Evolutionary conservation across 2,329 filamentous ascomycete genomes (phyloP).

Genomic region (Monosporascus sp.): DNA sequence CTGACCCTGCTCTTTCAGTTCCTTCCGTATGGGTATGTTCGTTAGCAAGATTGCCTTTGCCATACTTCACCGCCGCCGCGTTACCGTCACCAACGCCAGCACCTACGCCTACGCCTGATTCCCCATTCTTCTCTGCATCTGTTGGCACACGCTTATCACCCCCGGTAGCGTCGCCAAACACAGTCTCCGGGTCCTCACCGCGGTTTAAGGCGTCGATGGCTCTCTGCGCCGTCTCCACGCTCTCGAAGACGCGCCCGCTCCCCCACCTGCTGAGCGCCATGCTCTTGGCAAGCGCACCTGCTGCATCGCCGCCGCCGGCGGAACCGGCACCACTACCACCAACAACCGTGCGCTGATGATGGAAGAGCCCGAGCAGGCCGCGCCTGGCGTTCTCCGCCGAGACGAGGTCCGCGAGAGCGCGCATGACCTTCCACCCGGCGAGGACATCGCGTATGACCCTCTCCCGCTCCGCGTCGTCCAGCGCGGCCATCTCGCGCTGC

Average conservation of each 20-base stretch:
- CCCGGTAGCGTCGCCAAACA: no score
- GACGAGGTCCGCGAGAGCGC: slow-evolving; percentile 35
- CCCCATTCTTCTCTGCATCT: no score
- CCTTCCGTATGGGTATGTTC: no score
- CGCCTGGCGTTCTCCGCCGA: slow-evolving; percentile 26
- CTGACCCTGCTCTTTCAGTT: no score
- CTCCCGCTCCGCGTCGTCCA: slow-evolving; percentile 29
- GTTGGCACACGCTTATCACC: no score
- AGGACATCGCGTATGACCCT: slow-evolving; percentile 27
- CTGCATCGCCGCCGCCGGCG: background rate
- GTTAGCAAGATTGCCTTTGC: no score
- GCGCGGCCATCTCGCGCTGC: slow-evolving; percentile 36
- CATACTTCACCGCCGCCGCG: no score
- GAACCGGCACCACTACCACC: background rate
- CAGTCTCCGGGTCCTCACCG: background rate
- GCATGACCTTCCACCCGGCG: slow-evolving; percentile 38
- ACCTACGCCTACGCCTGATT: no score
- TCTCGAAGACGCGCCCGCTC: background rate
- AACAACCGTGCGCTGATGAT: no score
- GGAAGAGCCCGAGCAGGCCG: slow-evolving; percentile 3
- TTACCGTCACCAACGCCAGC: no score
- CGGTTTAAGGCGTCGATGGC: background rate
- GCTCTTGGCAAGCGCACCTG: slow-evolving; percentile 1
- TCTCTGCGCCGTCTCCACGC: background rate
- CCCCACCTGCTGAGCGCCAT: background rate